phyloP scores from a whole-genome alignment of 192 early-diverging fungal species.

The Chytriomyces confervae region DNA sequence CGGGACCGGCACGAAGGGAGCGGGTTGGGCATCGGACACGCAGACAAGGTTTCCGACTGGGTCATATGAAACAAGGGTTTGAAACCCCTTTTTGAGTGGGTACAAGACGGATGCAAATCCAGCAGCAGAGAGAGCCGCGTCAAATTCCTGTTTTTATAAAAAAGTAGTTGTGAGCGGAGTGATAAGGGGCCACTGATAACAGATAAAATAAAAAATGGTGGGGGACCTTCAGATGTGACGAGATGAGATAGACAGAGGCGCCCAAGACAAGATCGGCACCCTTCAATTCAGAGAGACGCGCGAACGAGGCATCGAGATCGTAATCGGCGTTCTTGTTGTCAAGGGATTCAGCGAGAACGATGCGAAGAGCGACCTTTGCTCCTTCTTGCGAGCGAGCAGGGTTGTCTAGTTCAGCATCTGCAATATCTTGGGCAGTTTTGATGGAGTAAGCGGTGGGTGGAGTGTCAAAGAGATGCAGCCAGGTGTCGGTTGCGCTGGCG shows the following conservation, averaged over 20 bases:
- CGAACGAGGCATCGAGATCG: background rate
- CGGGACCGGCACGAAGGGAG: constrained; percentile 52
- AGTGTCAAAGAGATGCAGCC: constrained; percentile 66
- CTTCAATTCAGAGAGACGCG: background rate
- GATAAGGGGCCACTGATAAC: background rate
- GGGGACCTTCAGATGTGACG: background rate
- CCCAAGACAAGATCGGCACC: background rate
- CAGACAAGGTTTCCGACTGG: constrained; percentile 81
- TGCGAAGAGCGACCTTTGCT: too few species aligned
- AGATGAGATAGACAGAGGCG: constrained; percentile 7
- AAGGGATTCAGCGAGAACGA: too few species aligned
- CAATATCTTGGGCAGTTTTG: background rate
- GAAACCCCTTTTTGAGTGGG: background rate
- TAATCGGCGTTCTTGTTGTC: too few species aligned
- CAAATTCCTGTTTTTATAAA: too few species aligned
- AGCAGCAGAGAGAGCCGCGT: background rate
- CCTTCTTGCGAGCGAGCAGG: too few species aligned
- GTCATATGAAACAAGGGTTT: constrained; percentile 63
- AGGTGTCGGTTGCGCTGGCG: constrained; percentile 42
- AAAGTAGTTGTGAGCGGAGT: too few species aligned
- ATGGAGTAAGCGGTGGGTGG: constrained; percentile 17
- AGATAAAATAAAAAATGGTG: background rate
- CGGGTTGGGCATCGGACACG: constrained; percentile 67
- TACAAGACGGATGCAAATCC: background rate
- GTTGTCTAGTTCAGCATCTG: too few species aligned